phyloP scores from a whole-genome alignment of 176 grass and related monocot species.

The Tillandsia fasciculata region DNA sequence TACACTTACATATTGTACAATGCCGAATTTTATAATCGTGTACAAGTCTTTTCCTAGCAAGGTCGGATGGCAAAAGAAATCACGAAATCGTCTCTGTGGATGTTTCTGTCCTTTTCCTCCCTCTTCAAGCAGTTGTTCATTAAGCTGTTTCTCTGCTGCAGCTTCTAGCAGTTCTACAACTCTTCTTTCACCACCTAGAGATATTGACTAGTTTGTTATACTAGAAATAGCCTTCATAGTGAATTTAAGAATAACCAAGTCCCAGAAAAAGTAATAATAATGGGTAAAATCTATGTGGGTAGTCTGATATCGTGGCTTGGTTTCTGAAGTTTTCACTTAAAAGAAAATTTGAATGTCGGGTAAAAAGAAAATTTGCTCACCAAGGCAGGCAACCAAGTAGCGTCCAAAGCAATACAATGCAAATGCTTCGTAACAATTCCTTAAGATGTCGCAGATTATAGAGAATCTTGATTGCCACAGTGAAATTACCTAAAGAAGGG shows the following conservation, averaged over 20 bases:
- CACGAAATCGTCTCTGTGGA: background rate
- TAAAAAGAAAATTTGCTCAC: conserved; percentile 25
- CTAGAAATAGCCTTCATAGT: background rate
- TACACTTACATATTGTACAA: conserved; percentile 80
- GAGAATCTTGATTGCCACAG: conserved; percentile 60
- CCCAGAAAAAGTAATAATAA: background rate
- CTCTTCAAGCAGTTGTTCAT: conserved; percentile 37
- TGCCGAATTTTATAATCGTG: conserved; percentile 70
- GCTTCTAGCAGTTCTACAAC: conserved; percentile 64
- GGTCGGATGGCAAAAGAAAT: conserved; percentile 54
- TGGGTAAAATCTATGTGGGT: too few species aligned
- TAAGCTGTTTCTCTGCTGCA: conserved; percentile 40
- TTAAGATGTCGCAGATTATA: conserved; percentile 78
- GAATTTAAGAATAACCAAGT: background rate
- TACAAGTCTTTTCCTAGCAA: conserved; percentile 53
- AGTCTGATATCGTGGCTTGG: too few species aligned
- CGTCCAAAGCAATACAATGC: conserved; percentile 74
- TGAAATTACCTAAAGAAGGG: conserved; percentile 58
- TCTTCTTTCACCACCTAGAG: conserved; percentile 59
- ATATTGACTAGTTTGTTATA: background rate
- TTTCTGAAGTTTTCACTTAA: too few species aligned
- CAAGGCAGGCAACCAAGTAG: conserved; percentile 82
- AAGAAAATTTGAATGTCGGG: too few species aligned
- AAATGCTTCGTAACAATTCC: conserved; percentile 94
- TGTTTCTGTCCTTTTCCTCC: conserved; percentile 28